These are phyloP conservation scores for Striga hermonthica DNA, from an alignment of 305 asterid genomes.

Conservation along the genomic window DNA sequence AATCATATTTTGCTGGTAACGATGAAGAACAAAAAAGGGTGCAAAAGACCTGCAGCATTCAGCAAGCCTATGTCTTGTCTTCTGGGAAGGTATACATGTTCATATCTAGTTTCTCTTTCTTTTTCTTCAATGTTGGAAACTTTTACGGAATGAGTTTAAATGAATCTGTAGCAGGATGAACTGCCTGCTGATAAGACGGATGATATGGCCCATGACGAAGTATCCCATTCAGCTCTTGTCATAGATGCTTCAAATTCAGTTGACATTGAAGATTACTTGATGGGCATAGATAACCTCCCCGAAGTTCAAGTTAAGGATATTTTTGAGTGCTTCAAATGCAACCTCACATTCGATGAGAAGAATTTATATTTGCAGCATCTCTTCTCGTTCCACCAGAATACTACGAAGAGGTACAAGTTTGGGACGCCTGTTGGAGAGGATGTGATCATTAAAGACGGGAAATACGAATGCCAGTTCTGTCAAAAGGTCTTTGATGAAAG, in stretches of 20 bases:
- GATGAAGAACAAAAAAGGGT: slow-evolving; percentile 44
- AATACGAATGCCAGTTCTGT: slow-evolving; percentile 89
- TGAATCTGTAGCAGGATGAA: slow-evolving; percentile 43
- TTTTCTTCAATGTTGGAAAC: slow-evolving; percentile 1
- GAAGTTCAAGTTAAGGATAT: slow-evolving; percentile 83
- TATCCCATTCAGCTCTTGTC: slow-evolving; percentile 41
- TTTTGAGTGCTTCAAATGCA: slow-evolving; percentile 81
- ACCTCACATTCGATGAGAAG: slow-evolving; percentile 64
- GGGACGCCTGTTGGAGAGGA: slow-evolving; percentile 77
- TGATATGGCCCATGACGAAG: slow-evolving; percentile 30
- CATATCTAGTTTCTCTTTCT: slow-evolving; percentile 2
- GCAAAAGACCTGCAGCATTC: slow-evolving; percentile 43
- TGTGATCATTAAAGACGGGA: slow-evolving; percentile 72
- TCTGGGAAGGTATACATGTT: slow-evolving; percentile 48
- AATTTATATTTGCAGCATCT: slow-evolving; percentile 78
- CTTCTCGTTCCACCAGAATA: slow-evolving; percentile 70
- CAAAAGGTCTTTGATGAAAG: slow-evolving; percentile 81
- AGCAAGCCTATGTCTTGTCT: slow-evolving; percentile 42
- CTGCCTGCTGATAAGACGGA: slow-evolving; percentile 37
- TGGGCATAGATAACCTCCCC: slow-evolving; percentile 75
- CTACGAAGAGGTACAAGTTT: slow-evolving; percentile 66
- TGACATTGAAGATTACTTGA: slow-evolving; percentile 42
- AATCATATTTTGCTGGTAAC: slow-evolving; percentile 47
- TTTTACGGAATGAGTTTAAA: slow-evolving; percentile 30
- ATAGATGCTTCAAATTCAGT: slow-evolving; percentile 36